A percentile compares a stretch with the other conserved stretches of the same genome.
phyloP scores from a whole-genome alignment of 371 early-diverging fungal species.

The Encephalitozoon hellem region DNA sequence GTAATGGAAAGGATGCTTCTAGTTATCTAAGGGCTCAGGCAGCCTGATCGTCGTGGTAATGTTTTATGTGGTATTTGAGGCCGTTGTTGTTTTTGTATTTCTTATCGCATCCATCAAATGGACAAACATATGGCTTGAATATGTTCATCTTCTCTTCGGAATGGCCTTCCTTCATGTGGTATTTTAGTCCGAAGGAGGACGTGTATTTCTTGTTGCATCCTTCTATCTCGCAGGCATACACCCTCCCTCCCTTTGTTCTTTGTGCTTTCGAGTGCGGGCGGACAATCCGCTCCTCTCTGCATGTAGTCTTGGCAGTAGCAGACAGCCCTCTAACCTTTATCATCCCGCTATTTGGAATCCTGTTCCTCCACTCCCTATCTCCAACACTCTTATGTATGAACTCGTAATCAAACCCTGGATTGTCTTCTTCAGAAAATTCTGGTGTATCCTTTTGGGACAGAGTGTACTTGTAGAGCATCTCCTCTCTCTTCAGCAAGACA shows the following conservation, averaged over 20 bases:
- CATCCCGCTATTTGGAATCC: not conserved
- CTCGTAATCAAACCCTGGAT: not conserved
- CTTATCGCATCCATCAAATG: constrained; percentile 73
- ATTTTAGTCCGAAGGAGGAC: constrained; percentile 62
- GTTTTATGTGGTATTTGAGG: constrained; percentile 80
- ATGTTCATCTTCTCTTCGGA: constrained; percentile 52
- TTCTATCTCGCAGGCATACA: constrained; percentile 55
- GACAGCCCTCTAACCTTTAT: not conserved
- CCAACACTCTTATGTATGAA: constrained; percentile 7
- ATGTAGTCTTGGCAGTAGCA: constrained; percentile 17
- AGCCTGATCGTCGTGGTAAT: constrained; percentile 8
- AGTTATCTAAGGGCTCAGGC: not conserved
- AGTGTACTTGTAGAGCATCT: constrained; percentile 3
- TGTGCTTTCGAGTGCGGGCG: not conserved
- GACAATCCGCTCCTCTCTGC: not conserved
- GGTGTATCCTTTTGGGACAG: no score
- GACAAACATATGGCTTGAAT: constrained; percentile 75
- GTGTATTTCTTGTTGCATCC: constrained; percentile 62
- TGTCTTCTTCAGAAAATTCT: not conserved
- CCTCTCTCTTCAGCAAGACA: not conserved
- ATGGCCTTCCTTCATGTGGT: constrained; percentile 62
- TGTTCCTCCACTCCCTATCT: not conserved
- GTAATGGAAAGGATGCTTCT: not conserved
- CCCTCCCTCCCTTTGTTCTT: constrained; percentile 28
- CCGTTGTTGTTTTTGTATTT: constrained; percentile 91